phyloP scores from a whole-genome alignment of 148 eudicot species.

The Chenopodium berlandieri region DNA sequence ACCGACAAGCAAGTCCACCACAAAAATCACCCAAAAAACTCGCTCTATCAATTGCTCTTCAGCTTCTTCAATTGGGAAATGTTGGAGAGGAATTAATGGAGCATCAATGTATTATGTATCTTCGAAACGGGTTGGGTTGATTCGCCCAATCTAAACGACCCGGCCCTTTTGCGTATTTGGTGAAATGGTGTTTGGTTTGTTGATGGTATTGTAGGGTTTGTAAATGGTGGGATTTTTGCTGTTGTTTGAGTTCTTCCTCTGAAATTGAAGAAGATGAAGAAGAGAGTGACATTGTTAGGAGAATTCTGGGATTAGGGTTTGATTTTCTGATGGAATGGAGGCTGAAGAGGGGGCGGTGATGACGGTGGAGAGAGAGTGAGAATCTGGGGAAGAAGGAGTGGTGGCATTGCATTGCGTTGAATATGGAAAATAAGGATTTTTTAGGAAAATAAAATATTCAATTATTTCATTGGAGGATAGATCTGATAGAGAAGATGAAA shows the following conservation, averaged over 20 bases:
- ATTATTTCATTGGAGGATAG: too few relatives aligned
- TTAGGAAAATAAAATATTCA: too few relatives aligned
- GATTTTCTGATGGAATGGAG: constrained; percentile 19
- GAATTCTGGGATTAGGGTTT: constrained; percentile 21
- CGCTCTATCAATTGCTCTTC: not conserved
- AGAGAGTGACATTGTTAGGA: constrained; percentile 49
- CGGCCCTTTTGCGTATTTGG: constrained; percentile 55
- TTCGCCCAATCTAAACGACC: constrained; percentile 86
- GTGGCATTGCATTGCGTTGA: constrained; percentile 30
- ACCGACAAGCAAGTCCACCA: too few relatives aligned
- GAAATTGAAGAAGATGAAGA: constrained; percentile 21
- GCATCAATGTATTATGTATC: constrained; percentile 58
- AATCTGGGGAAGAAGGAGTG: constrained; percentile 12
- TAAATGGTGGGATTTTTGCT: constrained; percentile 28
- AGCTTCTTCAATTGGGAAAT: constrained; percentile 32
- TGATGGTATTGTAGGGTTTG: constrained; percentile 64
- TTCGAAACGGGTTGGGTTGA: constrained; percentile 90
- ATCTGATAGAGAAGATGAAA: too few relatives aligned
- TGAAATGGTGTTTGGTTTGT: constrained; percentile 84
- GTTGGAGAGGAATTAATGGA: constrained; percentile 59
- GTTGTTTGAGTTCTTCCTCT: constrained; percentile 17
- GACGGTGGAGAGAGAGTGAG: constrained; percentile 22
- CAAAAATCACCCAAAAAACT: too few relatives aligned
- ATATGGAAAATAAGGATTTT: not conserved
- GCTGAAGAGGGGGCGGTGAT: constrained; percentile 8